Conservation (phyloP, 78 protist genomes). For the Dictyostelium capitatum region DNA sequence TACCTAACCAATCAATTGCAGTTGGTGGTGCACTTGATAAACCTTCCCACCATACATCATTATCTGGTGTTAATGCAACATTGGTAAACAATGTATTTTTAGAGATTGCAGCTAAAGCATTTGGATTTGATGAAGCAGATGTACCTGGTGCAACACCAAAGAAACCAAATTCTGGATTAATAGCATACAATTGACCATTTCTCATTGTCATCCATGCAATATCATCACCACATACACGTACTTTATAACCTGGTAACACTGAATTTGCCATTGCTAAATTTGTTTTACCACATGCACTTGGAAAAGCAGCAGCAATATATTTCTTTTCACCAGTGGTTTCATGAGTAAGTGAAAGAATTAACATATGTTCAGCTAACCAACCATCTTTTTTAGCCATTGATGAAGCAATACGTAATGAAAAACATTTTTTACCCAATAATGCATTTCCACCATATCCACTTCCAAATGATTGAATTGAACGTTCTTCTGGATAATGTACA, state of each 20-base stretch:
- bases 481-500: conserved; percentile 90
- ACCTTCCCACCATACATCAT: conserved; percentile 97
- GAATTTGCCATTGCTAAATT: conserved; percentile 93
- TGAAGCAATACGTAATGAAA: conserved; percentile 96
- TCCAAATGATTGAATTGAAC: conserved; percentile 88
- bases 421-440: conserved; percentile 96
- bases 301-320: conserved; percentile 96
- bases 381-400: conserved; percentile 87
- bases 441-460: conserved; percentile 97
- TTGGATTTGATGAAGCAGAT: conserved; percentile 82
- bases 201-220: conserved; percentile 93
- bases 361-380: conserved; percentile 98
- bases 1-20: conserved; percentile 77
- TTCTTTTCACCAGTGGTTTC: conserved; percentile 80
- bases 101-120: conserved; percentile 86
- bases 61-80: conserved; percentile 91
- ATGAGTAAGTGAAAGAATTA: conserved; percentile 89
- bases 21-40: conserved; percentile 73
- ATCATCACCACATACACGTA: conserved; percentile 95
- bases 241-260: conserved; percentile 89
- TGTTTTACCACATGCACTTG: conserved; percentile 98
- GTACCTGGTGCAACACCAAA: conserved; percentile 98
- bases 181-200: conserved; percentile 89
- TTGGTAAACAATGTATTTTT: conserved; percentile 93
- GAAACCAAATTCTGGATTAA: conserved; percentile 97